phyloP scores from a whole-genome alignment of 2,329 filamentous ascomycete species.

The Coleophoma cylindrospora region DNA sequence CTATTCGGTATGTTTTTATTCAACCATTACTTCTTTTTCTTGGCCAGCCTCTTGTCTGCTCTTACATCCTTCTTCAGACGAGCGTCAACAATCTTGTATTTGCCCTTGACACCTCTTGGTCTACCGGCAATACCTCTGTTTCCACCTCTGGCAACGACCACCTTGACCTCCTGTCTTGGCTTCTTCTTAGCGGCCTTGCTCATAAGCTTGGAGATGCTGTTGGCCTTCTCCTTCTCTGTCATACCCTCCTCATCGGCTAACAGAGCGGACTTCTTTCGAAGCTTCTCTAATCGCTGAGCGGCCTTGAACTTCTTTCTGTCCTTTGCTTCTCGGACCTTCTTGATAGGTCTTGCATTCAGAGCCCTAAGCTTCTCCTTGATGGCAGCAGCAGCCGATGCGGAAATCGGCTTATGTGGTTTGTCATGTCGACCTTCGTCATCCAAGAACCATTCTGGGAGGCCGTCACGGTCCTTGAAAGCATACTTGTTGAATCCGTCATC shows the following conservation, averaged over 20 bases:
- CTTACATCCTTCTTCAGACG: conserved; percentile 95
- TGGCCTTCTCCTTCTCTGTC: conserved; percentile 94
- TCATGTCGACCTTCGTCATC: conserved; percentile 87
- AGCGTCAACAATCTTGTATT: conserved; percentile 95
- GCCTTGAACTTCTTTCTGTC: conserved; percentile 96
- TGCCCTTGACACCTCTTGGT: conserved; percentile 87
- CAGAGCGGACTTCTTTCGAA: conserved; percentile 94
- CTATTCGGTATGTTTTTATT: too few species aligned
- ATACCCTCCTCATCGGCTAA: conserved; percentile 85
- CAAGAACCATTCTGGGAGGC: conserved; percentile 94
- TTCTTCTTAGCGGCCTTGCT: conserved; percentile 81
- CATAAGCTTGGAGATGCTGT: conserved; percentile 76
- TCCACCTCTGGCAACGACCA: conserved; percentile 80
- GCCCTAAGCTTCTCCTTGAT: conserved; percentile 94
- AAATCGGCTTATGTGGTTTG: conserved; percentile 81
- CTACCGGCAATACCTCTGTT: conserved; percentile 84
- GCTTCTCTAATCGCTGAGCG: conserved; percentile 83
- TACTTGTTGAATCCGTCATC: conserved; percentile 95
- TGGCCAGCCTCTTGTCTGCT: conserved; percentile 74
- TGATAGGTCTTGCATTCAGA: conserved; percentile 93
- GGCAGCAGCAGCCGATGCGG: conserved; percentile 79
- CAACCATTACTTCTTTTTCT: conserved; percentile 56
- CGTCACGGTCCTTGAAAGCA: conserved; percentile 84
- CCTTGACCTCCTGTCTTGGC: conserved; percentile 73
- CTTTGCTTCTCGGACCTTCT: conserved; percentile 96